Percentiles rank a stretch among this genome's conserved stretches.
These are phyloP conservation scores for Cryptococcus jaspeensis DNA, from an alignment of 1,284 basidiomycete genomes.

Conservation along the genomic window DNA sequence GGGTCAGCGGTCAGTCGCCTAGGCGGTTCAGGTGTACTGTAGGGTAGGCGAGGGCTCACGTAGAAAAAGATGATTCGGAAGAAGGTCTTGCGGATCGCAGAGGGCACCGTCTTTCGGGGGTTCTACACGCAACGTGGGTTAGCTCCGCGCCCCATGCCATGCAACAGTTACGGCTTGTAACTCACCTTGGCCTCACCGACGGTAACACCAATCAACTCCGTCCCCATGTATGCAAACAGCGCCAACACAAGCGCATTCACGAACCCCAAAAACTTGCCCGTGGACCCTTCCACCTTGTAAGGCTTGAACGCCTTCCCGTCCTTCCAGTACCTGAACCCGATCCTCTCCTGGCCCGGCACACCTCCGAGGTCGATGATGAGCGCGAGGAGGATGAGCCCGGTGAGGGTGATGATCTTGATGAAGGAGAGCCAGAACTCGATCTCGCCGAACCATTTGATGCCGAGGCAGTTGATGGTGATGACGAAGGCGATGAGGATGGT, in stretches of 20 bases:
- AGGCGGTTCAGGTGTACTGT: neutral
- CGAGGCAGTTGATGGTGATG: slow-evolving; percentile 51
- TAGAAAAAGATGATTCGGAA: slow-evolving; percentile 69
- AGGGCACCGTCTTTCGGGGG: slow-evolving; percentile 61
- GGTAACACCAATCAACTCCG: slow-evolving; percentile 58
- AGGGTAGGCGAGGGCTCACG: slow-evolving; percentile 20
- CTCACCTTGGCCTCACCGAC: slow-evolving; percentile 51
- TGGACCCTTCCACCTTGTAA: slow-evolving; percentile 25
- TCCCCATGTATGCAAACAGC: slow-evolving; percentile 62
- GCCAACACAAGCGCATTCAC: slow-evolving; percentile 49
- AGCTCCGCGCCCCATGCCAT: neutral
- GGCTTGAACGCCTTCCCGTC: slow-evolving; percentile 43
- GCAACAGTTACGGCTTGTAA: too few species aligned
- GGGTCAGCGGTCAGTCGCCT: slow-evolving; percentile 5
- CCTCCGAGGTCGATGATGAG: slow-evolving; percentile 64
- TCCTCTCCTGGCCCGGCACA: slow-evolving; percentile 62
- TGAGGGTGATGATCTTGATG: slow-evolving; percentile 60
- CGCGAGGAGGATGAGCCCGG: slow-evolving; percentile 62
- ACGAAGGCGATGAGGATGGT: slow-evolving; percentile 46
- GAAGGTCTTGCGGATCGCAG: slow-evolving; percentile 58
- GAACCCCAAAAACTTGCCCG: slow-evolving; percentile 41
- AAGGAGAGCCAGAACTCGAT: slow-evolving; percentile 56
- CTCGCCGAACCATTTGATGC: slow-evolving; percentile 60
- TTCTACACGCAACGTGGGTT: slow-evolving; percentile 50
- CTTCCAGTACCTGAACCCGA: slow-evolving; percentile 62